These are phyloP conservation scores for Selenicereus undatus DNA, from an alignment of 148 eudicot genomes.

Conservation along the genomic window DNA sequence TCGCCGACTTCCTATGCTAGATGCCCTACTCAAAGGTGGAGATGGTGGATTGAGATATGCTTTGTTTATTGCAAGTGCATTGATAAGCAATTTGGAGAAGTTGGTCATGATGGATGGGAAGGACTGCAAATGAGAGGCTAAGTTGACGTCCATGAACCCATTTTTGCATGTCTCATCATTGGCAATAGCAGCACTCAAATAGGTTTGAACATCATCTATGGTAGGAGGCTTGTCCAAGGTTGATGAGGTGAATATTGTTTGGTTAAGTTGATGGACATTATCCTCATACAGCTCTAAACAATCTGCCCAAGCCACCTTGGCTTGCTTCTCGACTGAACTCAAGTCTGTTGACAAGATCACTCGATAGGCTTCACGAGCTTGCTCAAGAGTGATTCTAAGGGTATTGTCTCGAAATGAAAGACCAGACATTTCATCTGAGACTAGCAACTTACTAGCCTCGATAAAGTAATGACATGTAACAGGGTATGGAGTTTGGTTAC, in stretches of 20 bases:
- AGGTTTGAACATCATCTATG: conserved; percentile 41
- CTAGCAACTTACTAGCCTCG: background rate
- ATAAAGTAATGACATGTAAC: conserved; percentile 32
- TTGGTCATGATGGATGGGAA: conserved; percentile 25
- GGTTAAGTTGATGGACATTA: conserved; percentile 36
- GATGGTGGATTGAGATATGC: conserved; percentile 10
- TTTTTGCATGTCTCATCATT: conserved; percentile 58
- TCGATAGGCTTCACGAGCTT: conserved; percentile 35
- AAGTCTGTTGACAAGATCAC: conserved; percentile 38
- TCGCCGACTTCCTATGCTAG: conserved; percentile 21
- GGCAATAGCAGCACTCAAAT: conserved; percentile 51
- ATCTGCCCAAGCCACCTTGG: conserved; percentile 54
- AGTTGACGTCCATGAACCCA: conserved; percentile 48
- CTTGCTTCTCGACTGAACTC: conserved; percentile 20
- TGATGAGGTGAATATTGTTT: conserved; percentile 21
- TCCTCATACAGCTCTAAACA: conserved; percentile 62
- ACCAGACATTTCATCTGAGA: conserved; percentile 16
- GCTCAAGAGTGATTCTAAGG: conserved; percentile 30
- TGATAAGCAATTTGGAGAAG: conserved; percentile 42
- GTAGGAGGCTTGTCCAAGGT: background rate
- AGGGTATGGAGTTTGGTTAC: conserved; percentile 46
- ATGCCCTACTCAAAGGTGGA: background rate
- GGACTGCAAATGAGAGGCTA: conserved; percentile 30
- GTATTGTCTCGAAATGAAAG: conserved; percentile 24
- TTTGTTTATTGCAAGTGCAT: conserved; percentile 49